Percentiles rank a stretch among this genome's conserved stretches.
Evolutionary conservation across 192 early-diverging fungal genomes (phyloP).

Genomic region (Spizellomyces sp.): DNA sequence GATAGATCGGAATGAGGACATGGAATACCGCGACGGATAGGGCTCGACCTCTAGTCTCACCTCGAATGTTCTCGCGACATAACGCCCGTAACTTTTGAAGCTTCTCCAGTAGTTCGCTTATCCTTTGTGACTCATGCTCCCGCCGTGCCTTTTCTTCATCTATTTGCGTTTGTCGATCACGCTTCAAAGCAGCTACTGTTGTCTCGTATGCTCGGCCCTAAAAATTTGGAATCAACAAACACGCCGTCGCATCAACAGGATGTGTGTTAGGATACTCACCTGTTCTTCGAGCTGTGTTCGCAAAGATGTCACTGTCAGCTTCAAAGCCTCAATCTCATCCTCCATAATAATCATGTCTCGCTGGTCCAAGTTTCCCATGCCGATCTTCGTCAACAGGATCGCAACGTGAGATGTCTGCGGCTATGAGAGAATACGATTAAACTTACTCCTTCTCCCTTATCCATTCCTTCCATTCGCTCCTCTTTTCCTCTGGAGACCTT

Average conservation of each 20-base stretch:
- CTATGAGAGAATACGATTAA: too few relatives aligned
- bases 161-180: conserved; percentile 42
- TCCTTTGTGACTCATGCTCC: conserved; percentile 45
- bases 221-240: too few relatives aligned
- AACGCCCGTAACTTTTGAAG: conserved; percentile 41
- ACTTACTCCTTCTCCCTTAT: neutral
- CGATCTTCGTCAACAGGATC: too few relatives aligned
- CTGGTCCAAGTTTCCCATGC: neutral
- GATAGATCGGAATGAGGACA: conserved; percentile 2
- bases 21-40: neutral
- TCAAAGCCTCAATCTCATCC: conserved; percentile 48
- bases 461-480: neutral
- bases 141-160: conserved; percentile 52
- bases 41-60: conserved; percentile 21
- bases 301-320: conserved; percentile 48
- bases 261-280: conserved; percentile 23
- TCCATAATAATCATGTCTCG: conserved; percentile 15
- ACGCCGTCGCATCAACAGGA: neutral
- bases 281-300: conserved; percentile 57
- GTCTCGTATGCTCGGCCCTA: conserved; percentile 49
- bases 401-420: too few relatives aligned
- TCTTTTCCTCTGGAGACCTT: conserved; percentile 16
- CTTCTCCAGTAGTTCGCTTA: conserved; percentile 47
- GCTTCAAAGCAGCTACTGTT: conserved; percentile 42
- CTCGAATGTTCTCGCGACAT: conserved; percentile 51